These are phyloP conservation scores for Phytopythium aichiense DNA, from an alignment of 352 stramenopile genomes.

Conservation along the genomic window DNA sequence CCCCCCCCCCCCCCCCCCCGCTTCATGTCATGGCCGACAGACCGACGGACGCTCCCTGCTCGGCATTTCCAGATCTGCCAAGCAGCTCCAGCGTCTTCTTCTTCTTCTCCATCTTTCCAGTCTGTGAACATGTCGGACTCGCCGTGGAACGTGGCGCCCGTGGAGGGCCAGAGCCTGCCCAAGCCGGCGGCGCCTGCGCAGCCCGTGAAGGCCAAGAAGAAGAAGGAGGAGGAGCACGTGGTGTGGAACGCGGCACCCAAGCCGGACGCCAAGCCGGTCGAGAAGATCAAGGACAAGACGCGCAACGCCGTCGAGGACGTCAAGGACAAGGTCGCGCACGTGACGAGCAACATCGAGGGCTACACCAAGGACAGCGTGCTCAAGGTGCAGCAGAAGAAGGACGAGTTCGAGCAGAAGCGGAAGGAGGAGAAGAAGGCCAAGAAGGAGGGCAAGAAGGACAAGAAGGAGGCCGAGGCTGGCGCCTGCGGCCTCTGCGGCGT, in stretches of 20 bases:
- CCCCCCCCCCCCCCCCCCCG: not conserved
- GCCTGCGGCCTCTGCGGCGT: slow-evolving; percentile 46
- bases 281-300: slow-evolving; percentile 48
- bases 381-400: slow-evolving; percentile 53
- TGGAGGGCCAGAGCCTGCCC: slow-evolving; percentile 26
- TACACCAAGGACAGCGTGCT: slow-evolving; percentile 73
- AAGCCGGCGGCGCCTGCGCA: slow-evolving; percentile 16
- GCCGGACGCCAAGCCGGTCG: slow-evolving; percentile 23
- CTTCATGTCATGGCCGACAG: not conserved
- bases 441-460: slow-evolving; percentile 31
- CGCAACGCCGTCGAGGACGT: slow-evolving; percentile 33
- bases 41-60: slow-evolving; percentile 15
- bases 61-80: slow-evolving; percentile 25
- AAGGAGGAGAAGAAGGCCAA: slow-evolving; percentile 37
- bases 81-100: not conserved
- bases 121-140: slow-evolving; percentile 29
- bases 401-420: slow-evolving; percentile 43
- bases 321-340: slow-evolving; percentile 38
- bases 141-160: slow-evolving; percentile 35
- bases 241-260: slow-evolving; percentile 38
- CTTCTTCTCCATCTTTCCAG: not conserved
- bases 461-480: slow-evolving; percentile 43
- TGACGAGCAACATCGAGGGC: slow-evolving; percentile 45
- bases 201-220: slow-evolving; percentile 21
- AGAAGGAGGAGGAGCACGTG: slow-evolving; percentile 38